Evolutionary conservation across 2,329 filamentous ascomycete species (phyloP), one percentile per base, ranked within the genome.

Genomic region (Cladosporium sp.): DNA sequence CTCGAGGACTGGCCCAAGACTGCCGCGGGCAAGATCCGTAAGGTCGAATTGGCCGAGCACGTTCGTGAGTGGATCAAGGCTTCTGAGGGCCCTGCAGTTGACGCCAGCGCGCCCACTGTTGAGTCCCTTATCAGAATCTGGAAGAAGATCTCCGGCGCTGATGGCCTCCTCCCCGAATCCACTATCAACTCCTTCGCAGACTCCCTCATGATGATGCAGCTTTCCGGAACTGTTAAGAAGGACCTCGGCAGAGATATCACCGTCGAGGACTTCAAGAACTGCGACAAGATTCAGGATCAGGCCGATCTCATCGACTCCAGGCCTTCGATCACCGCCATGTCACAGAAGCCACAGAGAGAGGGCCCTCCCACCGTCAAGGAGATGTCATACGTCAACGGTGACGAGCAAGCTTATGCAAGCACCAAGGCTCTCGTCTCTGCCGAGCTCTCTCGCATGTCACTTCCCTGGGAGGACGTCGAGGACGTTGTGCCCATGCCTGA

Each of bases 1-100:
- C 48, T 78, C 0, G 64, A 72, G 0, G 62, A 59, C 1, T 74
- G 76, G 56, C 77, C 77, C 0, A 65, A 67, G 22, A 80, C 78
- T 1, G 67, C 74, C 1, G 71, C 77, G 10, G 77, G 77, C 1
- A 80, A 80, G 58, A 70, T 78, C 4, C 74, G 74, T 58, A 79
- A 77, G 55, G 70, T 71, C 1, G 62, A 73, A 8, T 62, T 80
- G 22, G 70, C 60, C 34, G 54, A 53, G 19, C 40, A 58, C 17
- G 69, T 72, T 2, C 61, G 63, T 10, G 63, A 69, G 32, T 68
- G 69, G 56, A 59, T 67, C 49, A 62, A 66, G 56, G 62, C 61
- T 24, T 60, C 66, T 60, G 49, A 66, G 48, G 58, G 65, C 40
- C 61, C 57, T 22, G 62, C 60, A 10, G 60, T 69, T 7, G 64